Conservation (phyloP, 352 stramenopile species). For the Pythium scleroteichum region DNA sequence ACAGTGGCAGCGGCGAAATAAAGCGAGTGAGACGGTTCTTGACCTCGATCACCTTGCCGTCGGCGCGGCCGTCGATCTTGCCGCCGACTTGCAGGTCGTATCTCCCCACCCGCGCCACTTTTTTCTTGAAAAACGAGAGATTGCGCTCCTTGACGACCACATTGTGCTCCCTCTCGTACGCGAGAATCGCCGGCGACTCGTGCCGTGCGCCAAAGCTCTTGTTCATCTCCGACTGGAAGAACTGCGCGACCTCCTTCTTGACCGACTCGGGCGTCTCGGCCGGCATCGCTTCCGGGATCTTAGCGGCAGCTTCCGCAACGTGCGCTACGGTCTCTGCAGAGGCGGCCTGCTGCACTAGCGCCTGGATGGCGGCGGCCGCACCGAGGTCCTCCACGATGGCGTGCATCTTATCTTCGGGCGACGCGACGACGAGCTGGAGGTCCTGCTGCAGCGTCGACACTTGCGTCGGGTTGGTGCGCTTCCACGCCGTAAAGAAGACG, state of each 20-base stretch:
- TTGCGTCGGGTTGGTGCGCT: constrained; percentile 73
- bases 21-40: constrained; percentile 82
- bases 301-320: constrained; percentile 36
- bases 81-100: constrained; percentile 76
- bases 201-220: constrained; percentile 70
- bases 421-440: constrained; percentile 44
- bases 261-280: constrained; percentile 41
- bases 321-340: constrained; percentile 45
- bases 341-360: constrained; percentile 56
- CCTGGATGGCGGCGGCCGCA: constrained; percentile 47
- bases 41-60: constrained; percentile 82
- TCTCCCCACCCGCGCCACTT: constrained; percentile 43
- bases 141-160: constrained; percentile 71
- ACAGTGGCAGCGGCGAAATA: constrained; percentile 69
- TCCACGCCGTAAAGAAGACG: constrained; percentile 79
- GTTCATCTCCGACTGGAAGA: constrained; percentile 77
- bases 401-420: constrained; percentile 57
- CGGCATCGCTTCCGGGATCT: constrained; percentile 55
- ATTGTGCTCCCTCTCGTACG: constrained; percentile 65
- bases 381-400: constrained; percentile 59
- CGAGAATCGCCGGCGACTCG: constrained; percentile 62
- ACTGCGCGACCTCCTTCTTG: constrained; percentile 71
- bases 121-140: constrained; percentile 73
- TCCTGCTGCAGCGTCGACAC: constrained; percentile 47
- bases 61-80: constrained; percentile 77